phyloP scores from a whole-genome alignment of 768 basidiomycete genomes.

The Amylocystis lapponica region DNA sequence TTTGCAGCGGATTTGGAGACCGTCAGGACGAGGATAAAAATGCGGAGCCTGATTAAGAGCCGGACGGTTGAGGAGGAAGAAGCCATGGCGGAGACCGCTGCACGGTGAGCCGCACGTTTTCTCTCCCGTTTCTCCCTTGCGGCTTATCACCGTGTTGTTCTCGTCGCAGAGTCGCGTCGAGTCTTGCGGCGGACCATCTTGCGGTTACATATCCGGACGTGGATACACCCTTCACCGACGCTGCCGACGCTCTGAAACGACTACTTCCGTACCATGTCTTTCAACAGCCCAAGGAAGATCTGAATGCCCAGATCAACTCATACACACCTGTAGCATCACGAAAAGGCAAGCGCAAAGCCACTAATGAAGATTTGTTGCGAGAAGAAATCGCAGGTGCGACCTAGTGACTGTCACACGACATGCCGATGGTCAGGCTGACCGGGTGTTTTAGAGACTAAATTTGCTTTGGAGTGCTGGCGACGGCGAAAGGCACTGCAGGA shows the following conservation, averaged over 20 bases:
- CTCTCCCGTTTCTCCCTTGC: not conserved
- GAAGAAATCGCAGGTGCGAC: slow-evolving; percentile 50
- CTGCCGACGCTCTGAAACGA: slow-evolving; percentile 59
- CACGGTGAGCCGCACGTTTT: slow-evolving; percentile 35
- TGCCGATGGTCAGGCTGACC: not conserved
- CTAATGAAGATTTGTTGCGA: slow-evolving; percentile 32
- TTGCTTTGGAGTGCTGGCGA: slow-evolving; percentile 61
- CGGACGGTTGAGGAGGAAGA: slow-evolving; percentile 48
- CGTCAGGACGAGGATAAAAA: slow-evolving; percentile 10
- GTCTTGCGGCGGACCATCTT: slow-evolving; percentile 58
- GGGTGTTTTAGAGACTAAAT: slow-evolving; percentile 52
- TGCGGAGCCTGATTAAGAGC: slow-evolving; percentile 24
- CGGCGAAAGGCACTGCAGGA: slow-evolving; percentile 50
- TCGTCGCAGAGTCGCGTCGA: slow-evolving; percentile 42
- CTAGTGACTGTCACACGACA: slow-evolving; percentile 1
- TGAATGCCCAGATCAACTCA: slow-evolving; percentile 22
- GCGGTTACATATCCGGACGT: slow-evolving; percentile 57
- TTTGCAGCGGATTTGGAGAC: slow-evolving; percentile 13
- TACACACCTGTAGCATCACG: slow-evolving; percentile 12
- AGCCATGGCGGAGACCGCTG: slow-evolving; percentile 39
- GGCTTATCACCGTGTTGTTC: not conserved
- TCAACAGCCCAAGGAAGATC: slow-evolving; percentile 67
- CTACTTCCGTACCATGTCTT: slow-evolving; percentile 78
- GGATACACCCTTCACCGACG: slow-evolving; percentile 62
- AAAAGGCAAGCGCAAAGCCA: slow-evolving; percentile 65